Evolutionary conservation across 805 yeast species (phyloP), one percentile per base, ranked within the genome.

Genomic region (Wickerhamomyces queroliae): DNA sequence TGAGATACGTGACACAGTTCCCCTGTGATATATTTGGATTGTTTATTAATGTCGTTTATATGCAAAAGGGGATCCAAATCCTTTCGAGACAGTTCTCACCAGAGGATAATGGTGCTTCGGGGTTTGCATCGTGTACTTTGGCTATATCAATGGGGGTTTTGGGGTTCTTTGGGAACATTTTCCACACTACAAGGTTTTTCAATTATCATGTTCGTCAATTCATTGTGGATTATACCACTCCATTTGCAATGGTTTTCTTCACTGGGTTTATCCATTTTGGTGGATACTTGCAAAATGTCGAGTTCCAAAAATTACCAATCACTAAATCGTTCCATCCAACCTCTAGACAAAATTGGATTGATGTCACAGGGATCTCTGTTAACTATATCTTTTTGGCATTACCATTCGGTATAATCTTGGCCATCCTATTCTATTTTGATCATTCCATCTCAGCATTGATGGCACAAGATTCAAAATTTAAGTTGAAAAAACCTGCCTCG

Each of bases 191-290:
- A 1, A 77, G 75, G 36, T 76, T 84, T 47, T 74, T 88, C 49
- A 75, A 69, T 35, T 76, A 74, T 3, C 58, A 66, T 42, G 47
- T 80, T 3, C 66, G 98, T 24, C 84, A 83, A 47, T 64, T 89
- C 30, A 71, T 93, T 26, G 76, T 80, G 12, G 99, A 91, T 59
- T 91, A 93, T 56, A 83, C 95, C 1, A 83, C 90, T 2, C 95
- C 96, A 1, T 53, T 80, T 12, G 69, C 81, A 19, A 95, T 93
- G 15, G 73, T 93, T 3, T 91, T 91, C 59, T 93, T 93, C 70
- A 82, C 96, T 0, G 96, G 95, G 1, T 88, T 91, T 49, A 74
- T 80, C n/a, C 95, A 87, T 64, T 89, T 91, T 62, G 96, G 96
- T 4, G 95, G 95, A 1, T 70, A 73, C 33, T 63, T 91, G 43